These are phyloP conservation scores for Paecilomyces fulvus DNA, from an alignment of 2,329 filamentous ascomycete genomes.

Conservation along the genomic window DNA sequence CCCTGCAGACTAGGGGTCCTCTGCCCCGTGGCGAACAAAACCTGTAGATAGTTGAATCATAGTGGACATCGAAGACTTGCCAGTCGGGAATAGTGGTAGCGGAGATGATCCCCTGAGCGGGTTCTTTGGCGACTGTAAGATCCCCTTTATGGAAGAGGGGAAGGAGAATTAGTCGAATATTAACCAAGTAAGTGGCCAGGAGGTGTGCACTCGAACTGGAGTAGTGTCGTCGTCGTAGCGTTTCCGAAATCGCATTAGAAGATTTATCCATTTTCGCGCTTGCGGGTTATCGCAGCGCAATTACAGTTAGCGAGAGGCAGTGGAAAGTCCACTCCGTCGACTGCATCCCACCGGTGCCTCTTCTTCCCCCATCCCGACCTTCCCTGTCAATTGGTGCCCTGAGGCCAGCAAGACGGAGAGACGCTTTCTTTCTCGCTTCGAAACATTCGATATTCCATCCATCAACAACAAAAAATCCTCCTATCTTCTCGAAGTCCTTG, in stretches of 20 bases:
- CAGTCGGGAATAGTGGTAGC: not conserved
- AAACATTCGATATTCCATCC: not conserved
- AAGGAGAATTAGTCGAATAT: not conserved
- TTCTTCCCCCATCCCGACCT: not conserved
- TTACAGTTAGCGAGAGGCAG: not conserved
- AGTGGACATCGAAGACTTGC: not conserved
- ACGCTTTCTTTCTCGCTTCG: not conserved
- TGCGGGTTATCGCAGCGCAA: not conserved
- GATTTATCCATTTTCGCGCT: not conserved
- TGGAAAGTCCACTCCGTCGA: not conserved
- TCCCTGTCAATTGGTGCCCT: not conserved
- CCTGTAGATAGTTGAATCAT: not conserved
- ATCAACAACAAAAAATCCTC: not conserved
- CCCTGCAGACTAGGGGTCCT: not conserved
- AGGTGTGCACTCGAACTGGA: not conserved
- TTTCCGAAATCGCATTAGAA: conserved; percentile 1
- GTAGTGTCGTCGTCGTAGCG: not conserved
- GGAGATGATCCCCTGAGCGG: not conserved
- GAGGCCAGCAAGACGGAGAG: not conserved
- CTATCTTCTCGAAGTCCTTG: not conserved
- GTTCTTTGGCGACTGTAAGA: not conserved
- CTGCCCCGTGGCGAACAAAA: not conserved
- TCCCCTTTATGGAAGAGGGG: not conserved
- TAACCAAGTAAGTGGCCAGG: not conserved
- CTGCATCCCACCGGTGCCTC: not conserved